Evolutionary conservation across 371 early-diverging fungal species (phyloP).

Genomic region (Apophysomyces elegans): DNA sequence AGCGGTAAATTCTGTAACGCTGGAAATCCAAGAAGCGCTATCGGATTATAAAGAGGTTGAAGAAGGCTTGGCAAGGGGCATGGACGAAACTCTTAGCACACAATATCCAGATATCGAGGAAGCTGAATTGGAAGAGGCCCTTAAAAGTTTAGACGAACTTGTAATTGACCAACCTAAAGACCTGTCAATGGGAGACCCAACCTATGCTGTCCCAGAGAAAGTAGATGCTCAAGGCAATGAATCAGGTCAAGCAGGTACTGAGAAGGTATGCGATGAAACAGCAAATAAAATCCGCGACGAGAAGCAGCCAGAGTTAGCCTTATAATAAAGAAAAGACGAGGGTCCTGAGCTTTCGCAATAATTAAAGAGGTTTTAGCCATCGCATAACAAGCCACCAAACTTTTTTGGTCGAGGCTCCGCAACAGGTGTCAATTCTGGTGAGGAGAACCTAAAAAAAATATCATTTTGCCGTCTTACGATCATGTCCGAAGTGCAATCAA

Average conservation of each 20-base stretch:
- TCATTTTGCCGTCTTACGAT: neutral
- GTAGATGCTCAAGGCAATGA: neutral
- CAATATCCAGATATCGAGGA: slow-evolving; percentile 26
- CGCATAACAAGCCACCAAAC: neutral
- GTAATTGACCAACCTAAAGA: neutral
- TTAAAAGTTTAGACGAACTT: slow-evolving; percentile 31
- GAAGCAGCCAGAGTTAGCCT: too few species aligned
- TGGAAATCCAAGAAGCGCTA: slow-evolving; percentile 47
- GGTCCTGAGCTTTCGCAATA: too few species aligned
- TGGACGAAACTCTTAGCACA: slow-evolving; percentile 21
- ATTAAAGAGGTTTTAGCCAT: neutral
- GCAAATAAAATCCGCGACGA: neutral
- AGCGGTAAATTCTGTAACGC: slow-evolving; percentile 47
- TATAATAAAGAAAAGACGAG: too few species aligned
- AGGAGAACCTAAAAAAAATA: neutral
- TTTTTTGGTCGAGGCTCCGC: neutral
- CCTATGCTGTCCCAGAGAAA: neutral
- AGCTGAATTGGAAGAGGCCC: slow-evolving; percentile 51
- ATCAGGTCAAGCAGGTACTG: neutral
- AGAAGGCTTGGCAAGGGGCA: slow-evolving; percentile 44
- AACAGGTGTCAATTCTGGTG: neutral
- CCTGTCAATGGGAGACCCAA: neutral
- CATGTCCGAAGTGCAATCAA: neutral
- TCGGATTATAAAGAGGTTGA: slow-evolving; percentile 62
- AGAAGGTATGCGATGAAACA: neutral